A percentile compares a stretch with the other conserved stretches of the same genome.
Evolutionary conservation across 2,329 filamentous ascomycete genomes (phyloP).

Genomic region (Fusarium nematophilum): DNA sequence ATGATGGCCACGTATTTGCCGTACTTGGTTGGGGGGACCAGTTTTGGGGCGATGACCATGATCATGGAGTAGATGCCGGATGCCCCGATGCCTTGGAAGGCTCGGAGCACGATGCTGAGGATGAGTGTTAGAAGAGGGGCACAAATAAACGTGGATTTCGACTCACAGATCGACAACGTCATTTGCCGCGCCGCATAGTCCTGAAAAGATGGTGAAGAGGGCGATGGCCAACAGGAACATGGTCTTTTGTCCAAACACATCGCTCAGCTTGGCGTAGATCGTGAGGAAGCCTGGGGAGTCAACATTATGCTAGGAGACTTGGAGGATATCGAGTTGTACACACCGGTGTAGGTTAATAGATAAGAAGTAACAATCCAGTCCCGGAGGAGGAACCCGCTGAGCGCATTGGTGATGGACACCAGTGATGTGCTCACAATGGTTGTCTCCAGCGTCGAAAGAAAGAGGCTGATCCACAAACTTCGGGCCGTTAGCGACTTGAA

Average conservation of each 20-base stretch:
- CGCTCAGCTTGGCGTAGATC: constrained; percentile 30
- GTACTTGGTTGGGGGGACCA: constrained; percentile 22
- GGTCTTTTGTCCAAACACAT: constrained; percentile 24
- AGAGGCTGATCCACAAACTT: not conserved
- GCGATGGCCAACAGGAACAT: constrained; percentile 23
- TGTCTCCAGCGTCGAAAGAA: constrained; percentile 60
- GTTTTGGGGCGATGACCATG: constrained; percentile 17
- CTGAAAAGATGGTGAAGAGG: constrained; percentile 27
- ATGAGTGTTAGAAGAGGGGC: not conserved
- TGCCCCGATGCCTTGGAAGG: constrained; percentile 28
- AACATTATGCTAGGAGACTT: too few relatives aligned
- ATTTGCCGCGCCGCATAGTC: constrained; percentile 11
- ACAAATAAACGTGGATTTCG: not conserved
- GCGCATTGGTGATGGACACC: constrained; percentile 55
- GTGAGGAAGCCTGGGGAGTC: constrained; percentile 24
- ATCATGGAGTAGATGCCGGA: constrained; percentile 32
- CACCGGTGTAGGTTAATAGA: constrained; percentile 60
- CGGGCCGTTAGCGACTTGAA: too few relatives aligned
- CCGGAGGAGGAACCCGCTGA: constrained; percentile 50
- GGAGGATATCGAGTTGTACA: not conserved
- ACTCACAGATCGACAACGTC: too few relatives aligned
- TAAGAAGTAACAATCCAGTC: constrained; percentile 62
- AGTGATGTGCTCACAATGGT: constrained; percentile 64
- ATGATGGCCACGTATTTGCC: constrained; percentile 28
- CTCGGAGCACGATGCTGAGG: constrained; percentile 26